Conservation (phyloP, 75 land plant genomes). For the Cryptomeria japonica region DNA sequence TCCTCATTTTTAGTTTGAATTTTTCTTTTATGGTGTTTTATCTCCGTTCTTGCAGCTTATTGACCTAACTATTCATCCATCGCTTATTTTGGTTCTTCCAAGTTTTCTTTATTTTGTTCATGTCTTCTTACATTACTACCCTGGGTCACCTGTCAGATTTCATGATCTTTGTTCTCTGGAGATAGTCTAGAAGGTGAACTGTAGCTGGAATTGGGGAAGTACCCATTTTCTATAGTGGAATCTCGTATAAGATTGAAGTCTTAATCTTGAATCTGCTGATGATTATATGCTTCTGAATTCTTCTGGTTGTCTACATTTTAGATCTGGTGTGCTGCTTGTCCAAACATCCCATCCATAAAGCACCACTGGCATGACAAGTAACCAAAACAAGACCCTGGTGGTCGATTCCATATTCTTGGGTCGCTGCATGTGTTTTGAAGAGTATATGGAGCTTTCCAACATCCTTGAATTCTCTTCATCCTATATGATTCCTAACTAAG, state of each 20-base stretch:
- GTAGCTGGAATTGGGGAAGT: not conserved
- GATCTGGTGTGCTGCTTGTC: not conserved
- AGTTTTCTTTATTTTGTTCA: not conserved
- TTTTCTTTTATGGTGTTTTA: not conserved
- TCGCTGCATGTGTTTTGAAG: not conserved
- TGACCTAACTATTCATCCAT: not conserved
- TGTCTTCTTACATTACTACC: not conserved
- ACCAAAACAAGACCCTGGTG: too few species aligned
- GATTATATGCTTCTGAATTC: not conserved
- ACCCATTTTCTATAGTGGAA: not conserved
- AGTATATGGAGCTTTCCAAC: not conserved
- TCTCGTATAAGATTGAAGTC: not conserved
- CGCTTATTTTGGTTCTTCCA: not conserved
- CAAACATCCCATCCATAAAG: not conserved
- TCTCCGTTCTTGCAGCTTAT: not conserved
- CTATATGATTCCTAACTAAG: not conserved
- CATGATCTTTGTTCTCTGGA: not conserved
- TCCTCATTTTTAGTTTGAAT: not conserved
- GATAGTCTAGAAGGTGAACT: not conserved
- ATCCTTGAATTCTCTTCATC: not conserved
- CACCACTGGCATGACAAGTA: not conserved
- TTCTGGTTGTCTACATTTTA: not conserved
- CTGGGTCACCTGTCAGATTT: not conserved
- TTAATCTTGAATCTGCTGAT: not conserved
- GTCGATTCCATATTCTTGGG: not conserved